Evolutionary conservation across 2,329 filamentous ascomycete species (phyloP).

Genomic region (Penicillium capsulatum): DNA sequence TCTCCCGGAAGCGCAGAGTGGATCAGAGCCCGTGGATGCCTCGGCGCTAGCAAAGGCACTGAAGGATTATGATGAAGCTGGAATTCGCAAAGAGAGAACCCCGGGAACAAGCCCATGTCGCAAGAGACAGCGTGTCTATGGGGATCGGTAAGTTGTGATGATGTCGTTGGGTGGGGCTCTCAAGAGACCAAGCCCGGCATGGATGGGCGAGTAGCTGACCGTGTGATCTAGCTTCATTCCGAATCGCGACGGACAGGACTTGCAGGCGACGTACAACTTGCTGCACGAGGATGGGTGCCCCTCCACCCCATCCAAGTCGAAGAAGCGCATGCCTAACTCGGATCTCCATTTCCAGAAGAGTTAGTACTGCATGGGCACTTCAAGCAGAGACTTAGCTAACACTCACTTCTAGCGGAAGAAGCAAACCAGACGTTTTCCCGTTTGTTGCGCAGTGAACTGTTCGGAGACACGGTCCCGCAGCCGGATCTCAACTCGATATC

Average conservation of each 20-base stretch:
- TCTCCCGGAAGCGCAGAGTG: constrained; percentile 27
- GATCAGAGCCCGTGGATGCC: constrained; percentile 55
- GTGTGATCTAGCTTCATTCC: constrained; percentile 73
- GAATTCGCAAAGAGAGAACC: constrained; percentile 57
- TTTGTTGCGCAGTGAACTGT: constrained; percentile 83
- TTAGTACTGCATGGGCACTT: constrained; percentile 44
- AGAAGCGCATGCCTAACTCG: constrained; percentile 78
- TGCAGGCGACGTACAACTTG: constrained; percentile 87
- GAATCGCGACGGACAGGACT: constrained; percentile 84
- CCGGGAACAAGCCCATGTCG: constrained; percentile 63
- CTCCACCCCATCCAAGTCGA: constrained; percentile 79
- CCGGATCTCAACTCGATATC: constrained; percentile 61
- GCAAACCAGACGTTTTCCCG: constrained; percentile 90
- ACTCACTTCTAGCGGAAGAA: constrained; percentile 64
- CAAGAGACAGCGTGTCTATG: constrained; percentile 65
- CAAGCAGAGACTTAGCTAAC: constrained; percentile 11
- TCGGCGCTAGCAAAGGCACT: constrained; percentile 58
- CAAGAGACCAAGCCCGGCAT: not conserved
- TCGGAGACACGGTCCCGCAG: constrained; percentile 85
- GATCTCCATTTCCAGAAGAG: constrained; percentile 94
- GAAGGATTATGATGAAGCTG: constrained; percentile 58
- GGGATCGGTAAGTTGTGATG: constrained; percentile 51
- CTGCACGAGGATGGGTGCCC: constrained; percentile 91
- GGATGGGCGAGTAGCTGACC: constrained; percentile 2
- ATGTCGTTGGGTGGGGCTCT: not conserved